Conservation (phyloP, 2,329 filamentous ascomycete genomes). For the Scortechinia acanthostroma region DNA sequence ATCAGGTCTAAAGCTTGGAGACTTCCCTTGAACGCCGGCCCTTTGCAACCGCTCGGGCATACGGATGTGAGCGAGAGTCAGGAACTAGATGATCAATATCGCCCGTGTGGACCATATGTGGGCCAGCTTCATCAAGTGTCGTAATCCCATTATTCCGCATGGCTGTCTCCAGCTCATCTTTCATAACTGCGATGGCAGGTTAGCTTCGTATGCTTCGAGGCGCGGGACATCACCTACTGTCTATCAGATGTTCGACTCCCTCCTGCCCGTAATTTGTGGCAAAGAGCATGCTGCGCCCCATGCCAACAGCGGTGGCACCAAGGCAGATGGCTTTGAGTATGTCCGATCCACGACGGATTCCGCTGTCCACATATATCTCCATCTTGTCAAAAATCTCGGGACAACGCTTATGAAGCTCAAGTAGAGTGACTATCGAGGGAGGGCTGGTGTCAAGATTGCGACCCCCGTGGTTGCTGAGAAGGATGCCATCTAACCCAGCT, state of each 20-base stretch:
- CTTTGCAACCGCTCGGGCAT: background rate
- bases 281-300: constrained; percentile 43
- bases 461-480: constrained; percentile 51
- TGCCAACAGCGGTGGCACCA: constrained; percentile 42
- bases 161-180: constrained; percentile 33
- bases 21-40: no score
- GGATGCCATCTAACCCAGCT: constrained; percentile 40
- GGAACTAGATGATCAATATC: constrained; percentile 40
- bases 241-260: constrained; percentile 42
- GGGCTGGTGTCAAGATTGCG: constrained; percentile 41
- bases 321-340: constrained; percentile 44
- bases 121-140: constrained; percentile 27
- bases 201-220: constrained; percentile 2
- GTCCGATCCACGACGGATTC: constrained; percentile 41
- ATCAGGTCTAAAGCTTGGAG: no score
- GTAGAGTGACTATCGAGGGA: constrained; percentile 37
- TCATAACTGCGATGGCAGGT: constrained; percentile 7
- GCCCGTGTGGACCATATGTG: constrained; percentile 32
- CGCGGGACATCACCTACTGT: constrained; percentile 32
- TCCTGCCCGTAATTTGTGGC: constrained; percentile 43
- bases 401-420: constrained; percentile 39
- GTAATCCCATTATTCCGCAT: constrained; percentile 37
- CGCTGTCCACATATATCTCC: constrained; percentile 44
- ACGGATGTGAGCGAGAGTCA: background rate
- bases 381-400: constrained; percentile 38